These are phyloP conservation scores for Stentor roeselii DNA, from an alignment of 73 alveolate genomes.

Conservation along the genomic window DNA sequence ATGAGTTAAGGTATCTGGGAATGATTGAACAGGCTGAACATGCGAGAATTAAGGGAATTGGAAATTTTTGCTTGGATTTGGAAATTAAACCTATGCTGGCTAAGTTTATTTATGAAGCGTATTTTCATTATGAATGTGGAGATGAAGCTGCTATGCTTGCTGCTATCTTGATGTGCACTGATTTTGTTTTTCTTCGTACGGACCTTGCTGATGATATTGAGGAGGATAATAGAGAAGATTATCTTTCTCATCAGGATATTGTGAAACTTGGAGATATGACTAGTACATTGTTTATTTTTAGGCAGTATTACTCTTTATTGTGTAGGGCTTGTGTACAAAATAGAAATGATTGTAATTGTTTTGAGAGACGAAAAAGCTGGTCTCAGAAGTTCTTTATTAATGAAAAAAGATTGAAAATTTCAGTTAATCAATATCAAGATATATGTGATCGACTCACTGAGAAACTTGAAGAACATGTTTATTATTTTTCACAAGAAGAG, in stretches of 20 bases:
- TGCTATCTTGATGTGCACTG: not conserved
- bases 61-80: not conserved
- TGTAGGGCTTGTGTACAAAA: not conserved
- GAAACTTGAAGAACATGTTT: not conserved
- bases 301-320: not conserved
- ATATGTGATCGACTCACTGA: not conserved
- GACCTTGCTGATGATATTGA: not conserved
- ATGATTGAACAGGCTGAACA: not conserved
- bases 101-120: not conserved
- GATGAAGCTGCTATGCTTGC: conserved; percentile 20
- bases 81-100: conserved; percentile 13
- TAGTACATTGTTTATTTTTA: not conserved
- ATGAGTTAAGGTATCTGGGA: not conserved
- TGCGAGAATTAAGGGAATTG: conserved; percentile 10
- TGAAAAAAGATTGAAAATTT: not conserved
- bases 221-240: not conserved
- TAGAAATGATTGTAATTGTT: not conserved
- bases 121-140: not conserved
- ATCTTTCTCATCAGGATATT: not conserved
- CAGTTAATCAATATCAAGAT: not conserved
- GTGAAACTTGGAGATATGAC: not conserved
- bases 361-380: not conserved
- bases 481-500: not conserved
- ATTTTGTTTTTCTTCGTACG: not conserved
- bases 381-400: not conserved